These are phyloP conservation scores for Irpex lacteus DNA, from an alignment of 1,284 basidiomycete genomes.

Conservation along the genomic window DNA sequence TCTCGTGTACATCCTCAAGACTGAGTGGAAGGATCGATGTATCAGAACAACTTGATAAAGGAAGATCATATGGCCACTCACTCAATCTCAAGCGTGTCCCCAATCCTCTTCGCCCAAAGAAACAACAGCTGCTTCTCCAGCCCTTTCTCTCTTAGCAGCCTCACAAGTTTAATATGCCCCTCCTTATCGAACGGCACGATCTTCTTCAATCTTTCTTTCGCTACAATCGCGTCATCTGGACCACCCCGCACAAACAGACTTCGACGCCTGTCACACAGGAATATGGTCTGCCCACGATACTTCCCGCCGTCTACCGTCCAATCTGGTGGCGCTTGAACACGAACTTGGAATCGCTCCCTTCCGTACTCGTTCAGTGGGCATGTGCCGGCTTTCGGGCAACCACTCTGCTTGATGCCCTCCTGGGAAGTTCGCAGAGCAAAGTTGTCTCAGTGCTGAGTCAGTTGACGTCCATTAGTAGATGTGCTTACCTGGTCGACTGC, in stretches of 20 bases:
- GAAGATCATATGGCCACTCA: background rate
- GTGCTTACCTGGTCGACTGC: background rate
- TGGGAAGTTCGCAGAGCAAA: no score
- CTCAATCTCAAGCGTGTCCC: background rate
- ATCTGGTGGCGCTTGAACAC: background rate
- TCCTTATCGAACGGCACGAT: background rate
- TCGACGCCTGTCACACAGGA: background rate
- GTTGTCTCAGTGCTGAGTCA: no score
- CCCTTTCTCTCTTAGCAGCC: background rate
- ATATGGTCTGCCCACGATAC: background rate
- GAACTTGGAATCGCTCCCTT: background rate
- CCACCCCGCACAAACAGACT: background rate
- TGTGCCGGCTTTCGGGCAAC: background rate
- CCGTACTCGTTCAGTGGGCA: background rate
- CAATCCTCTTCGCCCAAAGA: background rate
- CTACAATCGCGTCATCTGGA: background rate
- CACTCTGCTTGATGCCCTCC: background rate
- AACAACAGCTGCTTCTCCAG: background rate
- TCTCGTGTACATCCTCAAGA: background rate
- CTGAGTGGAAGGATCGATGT: background rate
- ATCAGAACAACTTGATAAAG: no score
- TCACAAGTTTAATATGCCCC: background rate
- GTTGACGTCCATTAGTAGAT: no score
- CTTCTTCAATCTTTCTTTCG: background rate
- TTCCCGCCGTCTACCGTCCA: background rate